These are phyloP conservation scores for Spatholobus suberectus DNA, from an alignment of 306 rosid species.

Conservation along the genomic window DNA sequence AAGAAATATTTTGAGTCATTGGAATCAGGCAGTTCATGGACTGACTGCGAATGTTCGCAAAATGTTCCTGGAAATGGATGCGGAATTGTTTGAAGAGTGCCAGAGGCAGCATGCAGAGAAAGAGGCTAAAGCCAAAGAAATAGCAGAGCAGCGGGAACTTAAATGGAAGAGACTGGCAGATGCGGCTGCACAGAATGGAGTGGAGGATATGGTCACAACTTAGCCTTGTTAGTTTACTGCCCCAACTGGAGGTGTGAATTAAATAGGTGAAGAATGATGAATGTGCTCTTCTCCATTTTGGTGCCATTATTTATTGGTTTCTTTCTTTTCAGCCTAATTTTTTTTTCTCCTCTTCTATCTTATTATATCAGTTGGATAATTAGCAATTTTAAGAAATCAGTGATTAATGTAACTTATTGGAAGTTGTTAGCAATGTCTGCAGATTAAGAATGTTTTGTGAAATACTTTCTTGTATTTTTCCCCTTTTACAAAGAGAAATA, in stretches of 20 bases:
- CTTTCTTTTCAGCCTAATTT: conserved; percentile 40
- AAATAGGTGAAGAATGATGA: conserved; percentile 48
- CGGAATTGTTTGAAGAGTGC: conserved; percentile 88
- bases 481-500: conserved; percentile 40
- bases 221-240: conserved; percentile 37
- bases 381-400: conserved; percentile 57
- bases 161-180: conserved; percentile 91
- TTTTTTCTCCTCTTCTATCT: conserved; percentile 37
- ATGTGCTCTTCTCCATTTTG: conserved; percentile 51
- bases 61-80: conserved; percentile 95
- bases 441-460: conserved; percentile 66
- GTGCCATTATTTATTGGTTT: conserved; percentile 60
- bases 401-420: conserved; percentile 65
- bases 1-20: conserved; percentile 75
- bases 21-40: conserved; percentile 97
- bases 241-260: conserved; percentile 42
- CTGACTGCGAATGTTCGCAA: conserved; percentile 84
- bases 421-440: conserved; percentile 65
- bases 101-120: conserved; percentile 72
- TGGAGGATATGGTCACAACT: conserved; percentile 59
- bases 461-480: conserved; percentile 56
- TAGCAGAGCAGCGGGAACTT: conserved; percentile 67
- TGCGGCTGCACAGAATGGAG: conserved; percentile 67
- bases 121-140: conserved; percentile 65
- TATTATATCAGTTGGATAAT: conserved; percentile 56